Conservation (phyloP, 257 asterid genomes). For the Mitragyna speciosa region DNA sequence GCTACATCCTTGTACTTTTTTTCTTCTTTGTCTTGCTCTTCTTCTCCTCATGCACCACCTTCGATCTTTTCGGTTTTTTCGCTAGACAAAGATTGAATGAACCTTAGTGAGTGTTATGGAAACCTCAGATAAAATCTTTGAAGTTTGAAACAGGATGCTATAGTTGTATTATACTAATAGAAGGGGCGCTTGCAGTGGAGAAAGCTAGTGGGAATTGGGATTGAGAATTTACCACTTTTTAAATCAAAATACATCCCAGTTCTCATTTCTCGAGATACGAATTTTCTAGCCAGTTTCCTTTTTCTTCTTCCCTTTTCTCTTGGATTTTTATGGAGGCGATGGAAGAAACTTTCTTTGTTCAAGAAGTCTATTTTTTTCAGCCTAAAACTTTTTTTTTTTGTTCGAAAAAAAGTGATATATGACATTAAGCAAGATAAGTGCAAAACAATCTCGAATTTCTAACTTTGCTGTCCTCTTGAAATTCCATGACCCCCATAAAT, state of each 20-base stretch:
- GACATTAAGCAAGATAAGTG: background rate
- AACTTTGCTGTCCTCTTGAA: background rate
- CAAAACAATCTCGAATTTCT: background rate
- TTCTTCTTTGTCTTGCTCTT: background rate
- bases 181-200: background rate
- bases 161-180: background rate
- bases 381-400: background rate
- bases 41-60: background rate
- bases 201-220: background rate
- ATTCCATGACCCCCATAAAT: too few species aligned
- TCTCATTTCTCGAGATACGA: background rate
- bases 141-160: background rate
- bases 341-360: background rate
- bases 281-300: background rate
- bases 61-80: background rate
- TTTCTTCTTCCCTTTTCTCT: background rate
- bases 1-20: background rate
- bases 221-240: background rate
- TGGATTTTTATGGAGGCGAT: background rate
- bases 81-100: too few species aligned
- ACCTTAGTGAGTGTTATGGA: too few species aligned
- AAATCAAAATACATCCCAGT: background rate
- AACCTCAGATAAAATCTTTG: too few species aligned
- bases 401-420: background rate
- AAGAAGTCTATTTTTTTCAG: background rate